Percentiles rank a stretch among this genome's conserved stretches.
These are phyloP conservation scores for Millerago galiae DNA, from an alignment of 805 yeast genomes.

Conservation along the genomic window DNA sequence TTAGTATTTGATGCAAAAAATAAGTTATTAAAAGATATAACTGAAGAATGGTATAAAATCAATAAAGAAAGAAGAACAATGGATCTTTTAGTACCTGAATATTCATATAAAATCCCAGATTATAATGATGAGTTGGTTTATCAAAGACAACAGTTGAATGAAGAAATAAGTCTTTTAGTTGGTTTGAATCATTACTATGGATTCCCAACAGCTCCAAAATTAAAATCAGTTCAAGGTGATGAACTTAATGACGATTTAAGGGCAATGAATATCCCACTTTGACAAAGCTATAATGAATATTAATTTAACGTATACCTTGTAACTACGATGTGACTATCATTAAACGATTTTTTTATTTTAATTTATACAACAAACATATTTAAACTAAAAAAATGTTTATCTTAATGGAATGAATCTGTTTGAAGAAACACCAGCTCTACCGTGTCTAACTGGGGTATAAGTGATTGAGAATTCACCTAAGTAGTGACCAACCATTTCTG, in stretches of 20 bases:
- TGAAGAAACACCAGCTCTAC: slow-evolving; percentile 85
- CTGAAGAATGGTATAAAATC: slow-evolving; percentile 86
- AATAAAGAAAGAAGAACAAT: slow-evolving; percentile 80
- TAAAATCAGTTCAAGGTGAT: slow-evolving; percentile 58
- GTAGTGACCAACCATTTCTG: slow-evolving; percentile 99
- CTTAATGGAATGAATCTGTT: slow-evolving; percentile 68
- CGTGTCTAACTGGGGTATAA: slow-evolving; percentile 99
- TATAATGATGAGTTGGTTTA: slow-evolving; percentile 45
- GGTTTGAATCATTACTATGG: slow-evolving; percentile 66
- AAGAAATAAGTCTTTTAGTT: slow-evolving; percentile 62
- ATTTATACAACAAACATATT: slow-evolving; percentile 17
- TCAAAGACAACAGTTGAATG: slow-evolving; percentile 58
- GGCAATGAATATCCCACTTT: slow-evolving; percentile 36
- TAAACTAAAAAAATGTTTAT: slow-evolving; percentile 26
- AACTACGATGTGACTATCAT: neutral
- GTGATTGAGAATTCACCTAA: slow-evolving; percentile 99
- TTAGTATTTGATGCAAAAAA: slow-evolving; percentile 60
- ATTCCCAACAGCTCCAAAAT: slow-evolving; percentile 75
- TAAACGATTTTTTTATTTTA: slow-evolving; percentile 12
- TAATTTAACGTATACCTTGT: neutral
- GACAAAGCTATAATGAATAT: slow-evolving; percentile 8
- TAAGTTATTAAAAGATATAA: slow-evolving; percentile 61
- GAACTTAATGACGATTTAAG: slow-evolving; percentile 70
- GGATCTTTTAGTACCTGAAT: slow-evolving; percentile 54
- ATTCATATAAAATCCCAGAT: slow-evolving; percentile 35